Evolutionary conservation across 805 yeast species (phyloP).

Genomic region (Cyberlindnera saturnus): DNA sequence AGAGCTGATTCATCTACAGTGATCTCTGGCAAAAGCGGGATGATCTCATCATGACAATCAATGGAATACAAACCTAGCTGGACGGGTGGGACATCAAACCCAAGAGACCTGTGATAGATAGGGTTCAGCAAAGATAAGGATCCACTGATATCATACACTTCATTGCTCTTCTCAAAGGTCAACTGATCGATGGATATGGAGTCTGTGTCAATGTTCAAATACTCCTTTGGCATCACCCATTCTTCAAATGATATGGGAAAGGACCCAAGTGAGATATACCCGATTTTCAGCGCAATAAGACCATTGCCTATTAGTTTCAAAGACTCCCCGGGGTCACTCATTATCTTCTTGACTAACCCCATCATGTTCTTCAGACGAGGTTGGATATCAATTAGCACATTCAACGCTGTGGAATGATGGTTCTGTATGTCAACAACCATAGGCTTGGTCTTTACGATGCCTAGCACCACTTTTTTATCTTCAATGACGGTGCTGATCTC

Average conservation of each 20-base stretch:
- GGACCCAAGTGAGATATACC: constrained; percentile 27
- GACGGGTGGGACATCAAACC: constrained; percentile 28
- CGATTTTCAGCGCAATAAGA: constrained; percentile 26
- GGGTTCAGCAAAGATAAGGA: constrained; percentile 18
- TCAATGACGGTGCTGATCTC: constrained; percentile 23
- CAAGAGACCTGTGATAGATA: constrained; percentile 10
- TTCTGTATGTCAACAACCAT: constrained; percentile 29
- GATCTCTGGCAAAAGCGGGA: constrained; percentile 24
- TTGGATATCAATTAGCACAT: constrained; percentile 24
- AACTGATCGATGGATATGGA: constrained; percentile 22
- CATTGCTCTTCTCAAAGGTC: constrained; percentile 17
- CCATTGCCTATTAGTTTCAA: constrained; percentile 32
- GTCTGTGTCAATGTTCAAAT: constrained; percentile 16
- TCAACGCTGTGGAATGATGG: constrained; percentile 20
- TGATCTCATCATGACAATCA: constrained; percentile 28
- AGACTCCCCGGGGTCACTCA: constrained; percentile 26
- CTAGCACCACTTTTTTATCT: constrained; percentile 20
- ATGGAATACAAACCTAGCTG: constrained; percentile 31
- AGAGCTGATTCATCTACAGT: constrained; percentile 8
- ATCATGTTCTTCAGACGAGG: constrained; percentile 30
- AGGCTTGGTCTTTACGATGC: constrained; percentile 28
- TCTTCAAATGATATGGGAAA: constrained; percentile 28
- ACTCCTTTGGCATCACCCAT: constrained; percentile 21
- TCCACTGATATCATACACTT: constrained; percentile 19
- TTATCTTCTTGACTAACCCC: constrained; percentile 27